Evolutionary conservation across 805 yeast species (phyloP), one percentile per base, ranked within the genome.

Genomic region (Dipodascopsis tothii): DNA sequence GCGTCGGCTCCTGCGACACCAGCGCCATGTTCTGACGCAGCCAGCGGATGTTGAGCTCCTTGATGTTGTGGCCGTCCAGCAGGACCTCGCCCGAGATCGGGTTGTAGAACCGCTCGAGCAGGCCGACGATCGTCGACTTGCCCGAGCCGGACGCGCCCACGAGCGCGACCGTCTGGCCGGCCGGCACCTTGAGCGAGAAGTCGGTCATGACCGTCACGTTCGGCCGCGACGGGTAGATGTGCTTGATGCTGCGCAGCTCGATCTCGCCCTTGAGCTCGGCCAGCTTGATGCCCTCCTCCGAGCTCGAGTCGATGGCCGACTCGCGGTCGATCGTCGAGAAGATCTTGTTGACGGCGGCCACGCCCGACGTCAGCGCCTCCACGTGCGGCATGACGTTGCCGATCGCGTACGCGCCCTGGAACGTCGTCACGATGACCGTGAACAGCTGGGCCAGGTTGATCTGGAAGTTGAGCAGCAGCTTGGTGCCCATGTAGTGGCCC

Each of bases 111-210:
- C 83, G 62, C 47, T 78, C 64, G 23, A 78, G 60, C 19, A 78
- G 60, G 52, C 77, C 81, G 2, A 77, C 66, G 9, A 78, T 68
- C 0, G 57, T 53, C 32, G 48, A 43, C 39, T 3, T 68, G 60
- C 32, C 86, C 11, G 58, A 51, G 3, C 95, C n/a, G 84, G 79
- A 2, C 88, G 94, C 81, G 1, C 95, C 95, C 16, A 86, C 95
- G 54, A 86, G 75, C 9, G 95, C 95, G 30, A 85, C 88, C 55
- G 82, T 84, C 54, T 77, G 62, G 6, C 95, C 95, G 2, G 88
- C 81, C 3, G 87, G 86, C 75, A 60, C 37, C 3, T 35, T 33
- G 14, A 59, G 49, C 22, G 43, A 33, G 38, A 57, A 46, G 40
- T 57, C 48, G 5, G 47, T 41, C 21, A 60, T 38, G 11, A 58